phyloP scores from a whole-genome alignment of 495 filamentous ascomycete genomes.

The Cladorrhinum samala region DNA sequence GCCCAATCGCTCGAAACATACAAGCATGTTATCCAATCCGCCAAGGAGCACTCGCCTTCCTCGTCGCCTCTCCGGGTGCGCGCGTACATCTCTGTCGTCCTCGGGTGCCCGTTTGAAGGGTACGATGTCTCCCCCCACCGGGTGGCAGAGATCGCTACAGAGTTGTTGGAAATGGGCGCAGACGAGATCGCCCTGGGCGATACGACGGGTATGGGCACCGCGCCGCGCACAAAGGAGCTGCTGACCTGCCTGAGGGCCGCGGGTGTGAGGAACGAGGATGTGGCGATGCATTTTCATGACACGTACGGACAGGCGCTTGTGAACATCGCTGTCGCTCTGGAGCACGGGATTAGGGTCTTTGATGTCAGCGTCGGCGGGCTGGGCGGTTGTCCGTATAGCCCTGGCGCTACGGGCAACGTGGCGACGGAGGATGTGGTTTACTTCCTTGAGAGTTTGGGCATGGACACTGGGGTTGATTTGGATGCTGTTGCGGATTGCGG shows the following conservation, averaged over 20 bases:
- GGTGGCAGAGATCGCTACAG: conserved; percentile 78
- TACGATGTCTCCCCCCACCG: conserved; percentile 67
- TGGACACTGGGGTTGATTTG: conserved; percentile 81
- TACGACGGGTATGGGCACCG: conserved; percentile 95
- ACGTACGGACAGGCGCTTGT: conserved; percentile 94
- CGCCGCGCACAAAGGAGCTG: conserved; percentile 66
- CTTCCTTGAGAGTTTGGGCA: conserved; percentile 78
- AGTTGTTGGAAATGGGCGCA: conserved; percentile 86
- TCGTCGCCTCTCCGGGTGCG: conserved; percentile 67
- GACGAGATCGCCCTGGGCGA: conserved; percentile 93
- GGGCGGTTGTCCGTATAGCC: conserved; percentile 89
- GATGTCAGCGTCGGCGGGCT: conserved; percentile 86
- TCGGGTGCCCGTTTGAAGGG: conserved; percentile 93
- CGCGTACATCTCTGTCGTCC: conserved; percentile 89
- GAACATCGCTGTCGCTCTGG: conserved; percentile 78
- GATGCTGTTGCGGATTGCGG: conserved; percentile 77
- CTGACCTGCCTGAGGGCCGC: conserved; percentile 65
- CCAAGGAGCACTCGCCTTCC: conserved; percentile 45
- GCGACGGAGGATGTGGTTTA: conserved; percentile 91
- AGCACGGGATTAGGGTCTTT: conserved; percentile 84
- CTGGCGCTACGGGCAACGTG: conserved; percentile 92
- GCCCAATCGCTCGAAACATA: conserved; percentile 73
- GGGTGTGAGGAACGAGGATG: conserved; percentile 69
- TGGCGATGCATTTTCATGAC: conserved; percentile 94
- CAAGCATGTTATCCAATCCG: conserved; percentile 64